phyloP scores from a whole-genome alignment of 2,329 filamentous ascomycete species.

The Sordariomycetes sp. region DNA sequence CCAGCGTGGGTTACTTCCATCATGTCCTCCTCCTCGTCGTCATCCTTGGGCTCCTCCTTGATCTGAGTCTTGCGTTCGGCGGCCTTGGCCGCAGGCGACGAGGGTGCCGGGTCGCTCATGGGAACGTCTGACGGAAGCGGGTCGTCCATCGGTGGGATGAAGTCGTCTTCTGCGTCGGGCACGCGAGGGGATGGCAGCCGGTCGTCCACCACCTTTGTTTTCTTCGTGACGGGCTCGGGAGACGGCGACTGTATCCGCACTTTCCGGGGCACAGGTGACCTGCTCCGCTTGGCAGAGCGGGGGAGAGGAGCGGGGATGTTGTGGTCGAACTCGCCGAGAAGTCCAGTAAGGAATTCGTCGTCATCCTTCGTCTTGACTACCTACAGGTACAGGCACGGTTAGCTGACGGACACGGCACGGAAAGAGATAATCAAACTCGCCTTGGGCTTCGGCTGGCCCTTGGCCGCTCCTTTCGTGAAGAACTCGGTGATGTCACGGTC shows the following conservation, averaged over 20 bases:
- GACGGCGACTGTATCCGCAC: conserved; percentile 71
- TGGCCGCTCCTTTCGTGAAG: conserved; percentile 67
- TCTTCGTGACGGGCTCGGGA: conserved; percentile 43
- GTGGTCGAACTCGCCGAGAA: conserved; percentile 80
- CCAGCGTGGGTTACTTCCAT: conserved; percentile 80
- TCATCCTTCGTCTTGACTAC: conserved; percentile 75
- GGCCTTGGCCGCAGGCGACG: conserved; percentile 74
- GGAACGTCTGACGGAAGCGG: conserved; percentile 37
- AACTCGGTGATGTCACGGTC: conserved; percentile 91
- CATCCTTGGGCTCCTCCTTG: conserved; percentile 40
- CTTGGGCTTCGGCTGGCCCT: conserved; percentile 67
- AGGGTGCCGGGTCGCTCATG: conserved; percentile 82
- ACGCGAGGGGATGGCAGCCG: conserved; percentile 34
- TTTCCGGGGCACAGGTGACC: conserved; percentile 68
- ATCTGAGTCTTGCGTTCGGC: conserved; percentile 57
- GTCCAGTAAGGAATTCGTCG: conserved; percentile 72
- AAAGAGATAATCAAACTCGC: conserved; percentile 30
- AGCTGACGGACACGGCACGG: not conserved
- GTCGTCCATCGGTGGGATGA: conserved; percentile 50
- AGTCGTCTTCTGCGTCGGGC: conserved; percentile 47
- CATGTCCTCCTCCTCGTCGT: conserved; percentile 72
- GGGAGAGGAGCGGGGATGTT: conserved; percentile 50
- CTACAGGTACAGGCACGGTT: conserved; percentile 27
- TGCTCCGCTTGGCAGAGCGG: conserved; percentile 50
- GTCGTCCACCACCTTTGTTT: conserved; percentile 38